Conservation (phyloP, 2,329 filamentous ascomycete genomes). For the Drechslerella coelobrocha region DNA sequence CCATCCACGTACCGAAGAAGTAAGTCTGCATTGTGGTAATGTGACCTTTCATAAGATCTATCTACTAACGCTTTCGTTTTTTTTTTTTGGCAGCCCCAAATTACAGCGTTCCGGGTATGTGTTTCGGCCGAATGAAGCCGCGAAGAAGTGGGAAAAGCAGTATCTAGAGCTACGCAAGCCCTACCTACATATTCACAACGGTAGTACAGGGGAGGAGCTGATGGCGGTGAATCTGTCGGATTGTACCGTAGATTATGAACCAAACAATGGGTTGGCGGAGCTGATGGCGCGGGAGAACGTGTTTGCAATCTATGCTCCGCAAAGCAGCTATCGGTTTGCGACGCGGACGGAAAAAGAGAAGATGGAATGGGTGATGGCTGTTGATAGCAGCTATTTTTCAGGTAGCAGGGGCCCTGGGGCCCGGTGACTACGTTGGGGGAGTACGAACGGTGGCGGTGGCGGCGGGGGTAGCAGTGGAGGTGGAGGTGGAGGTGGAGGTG, state of each 20-base stretch:
- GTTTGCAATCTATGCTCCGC: constrained; percentile 91
- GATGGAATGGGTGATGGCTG: constrained; percentile 93
- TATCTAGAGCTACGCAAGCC: constrained; percentile 91
- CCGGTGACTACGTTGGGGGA: constrained; percentile 39
- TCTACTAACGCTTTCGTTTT: constrained; percentile 22
- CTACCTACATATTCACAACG: constrained; percentile 88
- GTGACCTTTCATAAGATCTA: constrained; percentile 58
- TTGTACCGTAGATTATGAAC: constrained; percentile 88
- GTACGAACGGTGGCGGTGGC: neutral
- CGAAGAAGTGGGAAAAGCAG: constrained; percentile 84
- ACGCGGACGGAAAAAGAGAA: constrained; percentile 88
- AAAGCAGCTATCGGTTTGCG: constrained; percentile 95
- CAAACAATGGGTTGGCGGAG: constrained; percentile 73
- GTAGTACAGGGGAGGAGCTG: constrained; percentile 85
- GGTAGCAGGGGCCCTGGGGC: constrained; percentile 8
- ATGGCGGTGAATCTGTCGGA: constrained; percentile 87
- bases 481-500: neutral
- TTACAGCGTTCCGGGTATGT: constrained; percentile 87
- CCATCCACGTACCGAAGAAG: constrained; percentile 55
- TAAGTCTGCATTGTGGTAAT: constrained; percentile 52
- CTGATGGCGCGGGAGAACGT: constrained; percentile 74
- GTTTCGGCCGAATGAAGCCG: constrained; percentile 80
- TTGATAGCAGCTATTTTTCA: constrained; percentile 75
- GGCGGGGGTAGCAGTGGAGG: neutral
- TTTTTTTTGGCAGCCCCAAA: constrained; percentile 56